Evolutionary conservation across 116 monocot species (phyloP).

Genomic region (Zostera marina): DNA sequence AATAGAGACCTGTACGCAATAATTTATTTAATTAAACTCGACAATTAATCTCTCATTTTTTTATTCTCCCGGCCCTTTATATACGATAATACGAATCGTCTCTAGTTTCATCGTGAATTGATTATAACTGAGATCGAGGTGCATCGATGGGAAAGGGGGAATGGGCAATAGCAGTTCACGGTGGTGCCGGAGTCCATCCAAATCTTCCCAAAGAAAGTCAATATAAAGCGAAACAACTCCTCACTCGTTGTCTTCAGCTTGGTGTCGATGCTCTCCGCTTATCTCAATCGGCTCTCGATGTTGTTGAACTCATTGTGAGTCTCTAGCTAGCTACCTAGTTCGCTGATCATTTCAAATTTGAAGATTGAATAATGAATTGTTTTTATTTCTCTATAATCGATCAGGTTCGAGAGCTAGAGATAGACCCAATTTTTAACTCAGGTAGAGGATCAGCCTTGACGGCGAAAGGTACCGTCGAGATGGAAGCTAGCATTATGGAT

Average conservation of each 20-base stretch:
- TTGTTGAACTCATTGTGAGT: conserved; percentile 56
- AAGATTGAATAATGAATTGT: no score
- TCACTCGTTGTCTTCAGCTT: conserved; percentile 54
- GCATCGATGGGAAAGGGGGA: conserved; percentile 20
- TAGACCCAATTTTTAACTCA: conserved; percentile 86
- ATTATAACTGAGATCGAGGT: not conserved
- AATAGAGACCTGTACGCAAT: no score
- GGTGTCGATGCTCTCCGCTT: conserved; percentile 34
- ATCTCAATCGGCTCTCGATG: conserved; percentile 40
- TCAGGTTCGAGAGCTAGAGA: conserved; percentile 63
- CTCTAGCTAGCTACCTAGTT: no score
- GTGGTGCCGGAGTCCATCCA: conserved; percentile 88
- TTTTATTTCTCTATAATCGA: no score
- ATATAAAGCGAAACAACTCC: conserved; percentile 51
- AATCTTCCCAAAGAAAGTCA: conserved; percentile 55
- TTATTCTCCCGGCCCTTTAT: no score
- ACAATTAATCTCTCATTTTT: no score
- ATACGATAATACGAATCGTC: no score
- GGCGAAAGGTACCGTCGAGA: conserved; percentile 64
- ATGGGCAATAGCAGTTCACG: conserved; percentile 89
- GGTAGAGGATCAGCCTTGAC: conserved; percentile 79
- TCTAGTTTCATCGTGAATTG: not conserved
- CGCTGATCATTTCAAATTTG: no score
- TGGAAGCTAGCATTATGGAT: conserved; percentile 99
- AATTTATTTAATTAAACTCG: no score